Evolutionary conservation across 169 alveolate species (phyloP), one percentile per base, ranked within the genome.

Genomic region (Plasmodium falciparum): DNA sequence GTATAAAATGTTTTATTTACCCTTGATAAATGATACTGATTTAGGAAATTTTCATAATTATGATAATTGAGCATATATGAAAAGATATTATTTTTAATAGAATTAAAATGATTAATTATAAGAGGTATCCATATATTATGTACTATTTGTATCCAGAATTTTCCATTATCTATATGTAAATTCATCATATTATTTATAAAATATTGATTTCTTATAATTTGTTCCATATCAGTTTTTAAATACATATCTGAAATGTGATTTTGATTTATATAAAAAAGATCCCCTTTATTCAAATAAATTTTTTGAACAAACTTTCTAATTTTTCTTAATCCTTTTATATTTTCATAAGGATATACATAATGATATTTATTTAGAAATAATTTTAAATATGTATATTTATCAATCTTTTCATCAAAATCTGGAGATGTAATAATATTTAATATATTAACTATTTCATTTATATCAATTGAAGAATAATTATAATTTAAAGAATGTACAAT

Each of bases 81-180:
- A 56, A 39, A 83, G 70, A 83, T 69, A 15, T 78, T 58, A 17
- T 43, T 54, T 13, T 72, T 70, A 3, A 54, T 54, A 63, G 73
- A 67, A 61, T 69, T 69, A 52, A 69, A 67, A 9, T 43, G 54
- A 39, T 83, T 61, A 47, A 83, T 54, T n/a, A 62, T 47, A 17
- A 83, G 74, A n/a, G 91, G 85, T 13, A 83, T 83, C 91, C 91
- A 83, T 52, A 83, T 70, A 61, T 83, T 83, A 62, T 83, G 91
- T 15, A 83, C 74, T 26, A 83, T n/a, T 45, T 67, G 91, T 52
- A 83, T 61, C 91, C 91, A 83, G 8, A 83, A 83, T 50, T 83
- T 83, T 61, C 85, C 91, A 70, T 69, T 83, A 63, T 83, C 83
- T 24, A 83, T 83, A 29, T 83, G 73, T 50, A 83, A 33, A 83